These are phyloP conservation scores for Aspergillus sp. DNA, from an alignment of 2,329 filamentous ascomycete species.

Conservation along the genomic window DNA sequence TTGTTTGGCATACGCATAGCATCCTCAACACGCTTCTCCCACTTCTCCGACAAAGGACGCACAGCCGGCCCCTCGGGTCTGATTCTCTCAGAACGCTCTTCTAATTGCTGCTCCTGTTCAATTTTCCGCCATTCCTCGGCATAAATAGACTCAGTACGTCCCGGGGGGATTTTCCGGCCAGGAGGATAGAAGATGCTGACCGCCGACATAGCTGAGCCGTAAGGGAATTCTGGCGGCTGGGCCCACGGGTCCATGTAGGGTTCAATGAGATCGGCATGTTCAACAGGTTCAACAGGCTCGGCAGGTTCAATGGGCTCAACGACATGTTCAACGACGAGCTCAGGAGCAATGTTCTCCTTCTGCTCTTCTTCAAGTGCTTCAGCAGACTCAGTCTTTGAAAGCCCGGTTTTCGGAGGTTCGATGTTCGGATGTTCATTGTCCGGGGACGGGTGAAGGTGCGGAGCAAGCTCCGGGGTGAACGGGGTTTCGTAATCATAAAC, in stretches of 20 bases:
- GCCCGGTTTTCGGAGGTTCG: too few relatives aligned
- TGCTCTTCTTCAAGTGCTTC: conserved; percentile 5
- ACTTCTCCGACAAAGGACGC: conserved; percentile 35
- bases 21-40: conserved; percentile 34
- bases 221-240: conserved; percentile 17
- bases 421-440: not conserved
- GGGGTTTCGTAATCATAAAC: not conserved
- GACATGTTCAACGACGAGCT: not conserved
- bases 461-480: conserved; percentile 11
- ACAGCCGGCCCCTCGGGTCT: conserved; percentile 32
- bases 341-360: conserved; percentile 19
- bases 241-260: conserved; percentile 22
- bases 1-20: conserved; percentile 28
- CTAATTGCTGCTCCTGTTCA: conserved; percentile 25
- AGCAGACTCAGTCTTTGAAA: not conserved
- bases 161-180: conserved; percentile 23
- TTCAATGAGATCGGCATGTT: not conserved
- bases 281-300: not conserved
- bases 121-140: conserved; percentile 27
- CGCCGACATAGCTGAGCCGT: conserved; percentile 31
- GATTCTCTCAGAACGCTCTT: conserved; percentile 22
- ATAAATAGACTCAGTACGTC: conserved; percentile 31
- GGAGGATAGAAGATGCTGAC: conserved; percentile 28
- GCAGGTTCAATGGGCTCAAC: not conserved
- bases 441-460: conserved; percentile 8